Conservation (phyloP, 352 stramenopile species). For the Pythium diclinum region DNA sequence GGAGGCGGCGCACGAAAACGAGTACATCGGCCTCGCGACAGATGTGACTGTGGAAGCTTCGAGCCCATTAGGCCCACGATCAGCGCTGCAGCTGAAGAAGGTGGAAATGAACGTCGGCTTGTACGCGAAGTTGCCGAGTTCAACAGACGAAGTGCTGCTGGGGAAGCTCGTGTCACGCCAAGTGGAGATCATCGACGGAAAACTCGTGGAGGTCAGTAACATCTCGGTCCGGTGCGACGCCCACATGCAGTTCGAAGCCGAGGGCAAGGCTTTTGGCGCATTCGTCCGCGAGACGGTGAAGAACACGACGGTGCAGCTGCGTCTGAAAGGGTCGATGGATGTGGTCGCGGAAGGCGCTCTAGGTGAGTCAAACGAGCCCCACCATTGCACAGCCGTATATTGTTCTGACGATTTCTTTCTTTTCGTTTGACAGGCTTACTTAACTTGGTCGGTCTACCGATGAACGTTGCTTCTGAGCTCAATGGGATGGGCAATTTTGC, state of each 20-base stretch:
- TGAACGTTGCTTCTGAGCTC: slow-evolving; percentile 41
- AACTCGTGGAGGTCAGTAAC: slow-evolving; percentile 58
- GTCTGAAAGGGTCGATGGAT: slow-evolving; percentile 50
- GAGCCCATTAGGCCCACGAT: slow-evolving; percentile 61
- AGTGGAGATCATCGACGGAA: slow-evolving; percentile 54
- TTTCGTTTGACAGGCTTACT: slow-evolving; percentile 39
- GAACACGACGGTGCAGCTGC: slow-evolving; percentile 42
- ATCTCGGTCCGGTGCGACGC: slow-evolving; percentile 68
- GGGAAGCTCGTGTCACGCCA: slow-evolving; percentile 48
- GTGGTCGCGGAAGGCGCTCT: slow-evolving; percentile 63
- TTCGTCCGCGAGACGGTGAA: slow-evolving; percentile 70
- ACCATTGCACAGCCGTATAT: not conserved
- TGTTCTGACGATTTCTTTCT: slow-evolving; percentile 7
- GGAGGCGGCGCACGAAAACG: slow-evolving; percentile 40
- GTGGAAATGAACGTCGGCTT: slow-evolving; percentile 64
- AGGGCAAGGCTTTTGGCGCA: slow-evolving; percentile 49
- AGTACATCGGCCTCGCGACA: slow-evolving; percentile 43
- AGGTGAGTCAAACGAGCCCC: slow-evolving; percentile 30
- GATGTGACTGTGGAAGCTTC: slow-evolving; percentile 61
- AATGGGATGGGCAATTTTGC: slow-evolving; percentile 65
- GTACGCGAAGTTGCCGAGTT: slow-evolving; percentile 16
- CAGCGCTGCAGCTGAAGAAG: slow-evolving; percentile 49
- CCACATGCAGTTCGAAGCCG: slow-evolving; percentile 37
- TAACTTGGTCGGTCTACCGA: slow-evolving; percentile 45
- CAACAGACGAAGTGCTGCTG: slow-evolving; percentile 33